These are phyloP conservation scores for Penicillium brevicompactum DNA, from an alignment of 2,329 filamentous ascomycete genomes.

Conservation along the genomic window DNA sequence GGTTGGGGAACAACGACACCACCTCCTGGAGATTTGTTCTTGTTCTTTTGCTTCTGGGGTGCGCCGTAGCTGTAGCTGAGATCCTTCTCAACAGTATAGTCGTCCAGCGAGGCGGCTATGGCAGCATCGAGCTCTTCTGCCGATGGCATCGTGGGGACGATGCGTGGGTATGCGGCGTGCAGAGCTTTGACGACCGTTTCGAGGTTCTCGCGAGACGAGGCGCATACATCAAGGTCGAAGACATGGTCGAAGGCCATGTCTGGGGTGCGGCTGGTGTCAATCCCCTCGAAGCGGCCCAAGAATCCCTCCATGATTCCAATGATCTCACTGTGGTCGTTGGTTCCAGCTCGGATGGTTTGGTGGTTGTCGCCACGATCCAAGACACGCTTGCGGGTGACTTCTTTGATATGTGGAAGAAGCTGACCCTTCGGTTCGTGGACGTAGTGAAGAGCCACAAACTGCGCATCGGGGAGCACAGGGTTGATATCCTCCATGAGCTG, in stretches of 20 bases:
- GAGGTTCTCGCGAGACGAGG: constrained; percentile 80
- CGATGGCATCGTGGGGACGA: constrained; percentile 68
- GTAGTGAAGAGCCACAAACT: constrained; percentile 84
- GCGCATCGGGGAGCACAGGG: constrained; percentile 62
- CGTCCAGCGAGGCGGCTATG: constrained; percentile 71
- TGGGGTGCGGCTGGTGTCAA: constrained; percentile 67
- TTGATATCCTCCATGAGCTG: constrained; percentile 82
- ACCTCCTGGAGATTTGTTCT: constrained; percentile 28
- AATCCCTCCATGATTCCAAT: constrained; percentile 95
- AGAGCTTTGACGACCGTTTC: constrained; percentile 75
- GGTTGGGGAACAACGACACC: constrained; percentile 7
- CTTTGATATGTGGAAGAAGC: constrained; percentile 70
- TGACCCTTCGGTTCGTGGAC: constrained; percentile 67
- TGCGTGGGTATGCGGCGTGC: constrained; percentile 73
- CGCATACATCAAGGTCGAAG: constrained; percentile 79
- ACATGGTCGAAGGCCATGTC: constrained; percentile 81
- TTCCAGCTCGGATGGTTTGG: constrained; percentile 90
- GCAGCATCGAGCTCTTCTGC: constrained; percentile 76
- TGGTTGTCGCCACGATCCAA: constrained; percentile 90
- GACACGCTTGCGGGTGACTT: constrained; percentile 76
- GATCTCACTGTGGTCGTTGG: constrained; percentile 71
- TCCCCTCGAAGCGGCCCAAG: constrained; percentile 78
- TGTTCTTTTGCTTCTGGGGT: constrained; percentile 43
- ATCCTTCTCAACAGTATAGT: constrained; percentile 77
- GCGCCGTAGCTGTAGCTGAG: constrained; percentile 55